phyloP scores from a whole-genome alignment of 2,329 filamentous ascomycete genomes.

The Colletotrichum higginsianum region DNA sequence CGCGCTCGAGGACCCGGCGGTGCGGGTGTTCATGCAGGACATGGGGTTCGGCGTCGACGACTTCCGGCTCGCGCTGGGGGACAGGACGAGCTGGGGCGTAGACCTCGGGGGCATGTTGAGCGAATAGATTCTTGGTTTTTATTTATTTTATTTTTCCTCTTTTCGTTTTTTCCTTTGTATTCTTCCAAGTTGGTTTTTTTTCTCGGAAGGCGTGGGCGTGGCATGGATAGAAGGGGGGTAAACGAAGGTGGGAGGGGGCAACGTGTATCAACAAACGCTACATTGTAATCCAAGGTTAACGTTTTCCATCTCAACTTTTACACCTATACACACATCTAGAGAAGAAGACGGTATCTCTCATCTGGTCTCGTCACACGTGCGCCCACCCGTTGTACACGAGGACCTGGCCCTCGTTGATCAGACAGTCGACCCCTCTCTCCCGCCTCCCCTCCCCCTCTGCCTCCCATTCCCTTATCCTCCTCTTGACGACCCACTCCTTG shows the following conservation, averaged over 20 bases:
- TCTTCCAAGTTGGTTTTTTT: no score
- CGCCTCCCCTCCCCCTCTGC: constrained; percentile 51
- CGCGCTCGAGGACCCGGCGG: not conserved
- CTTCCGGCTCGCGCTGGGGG: no score
- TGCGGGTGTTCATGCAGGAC: not conserved
- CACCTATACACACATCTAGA: not conserved
- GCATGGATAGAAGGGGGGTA: no score
- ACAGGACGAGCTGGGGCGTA: constrained; percentile 5
- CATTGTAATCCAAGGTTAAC: no score
- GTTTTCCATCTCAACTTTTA: not conserved
- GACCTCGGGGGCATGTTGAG: constrained; percentile 19
- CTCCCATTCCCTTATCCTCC: constrained; percentile 57
- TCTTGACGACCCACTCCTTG: constrained; percentile 52
- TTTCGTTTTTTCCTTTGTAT: no score
- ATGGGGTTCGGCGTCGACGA: not conserved
- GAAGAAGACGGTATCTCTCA: constrained; percentile 26
- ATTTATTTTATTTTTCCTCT: no score
- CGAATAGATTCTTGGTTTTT: not conserved
- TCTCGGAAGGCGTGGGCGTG: no score
- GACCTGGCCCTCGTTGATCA: constrained; percentile 75
- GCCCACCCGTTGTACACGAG: constrained; percentile 71
- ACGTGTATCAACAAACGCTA: no score
- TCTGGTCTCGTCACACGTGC: constrained; percentile 59
- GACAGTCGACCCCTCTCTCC: constrained; percentile 65
- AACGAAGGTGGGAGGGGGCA: no score